Evolutionary conservation across 139 green algal species (phyloP).

Genomic region (Pleodorina starrii): DNA sequence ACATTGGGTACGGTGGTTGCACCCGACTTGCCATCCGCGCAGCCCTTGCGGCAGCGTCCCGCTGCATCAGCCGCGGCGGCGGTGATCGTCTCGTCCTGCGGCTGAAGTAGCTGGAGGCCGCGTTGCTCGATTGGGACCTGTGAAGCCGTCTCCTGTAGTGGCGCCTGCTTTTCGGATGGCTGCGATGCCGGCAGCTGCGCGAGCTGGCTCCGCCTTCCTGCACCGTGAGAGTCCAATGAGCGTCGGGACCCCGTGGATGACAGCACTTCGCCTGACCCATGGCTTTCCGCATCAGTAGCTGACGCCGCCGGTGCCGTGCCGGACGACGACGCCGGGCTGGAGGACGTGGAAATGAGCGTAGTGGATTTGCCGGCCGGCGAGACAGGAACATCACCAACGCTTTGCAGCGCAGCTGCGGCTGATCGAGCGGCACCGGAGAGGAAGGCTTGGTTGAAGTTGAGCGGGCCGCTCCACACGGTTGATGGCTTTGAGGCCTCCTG

Average conservation of each 20-base stretch:
- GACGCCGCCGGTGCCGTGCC: background rate
- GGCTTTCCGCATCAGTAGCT: background rate
- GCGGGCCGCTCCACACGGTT: background rate
- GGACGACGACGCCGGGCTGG: background rate
- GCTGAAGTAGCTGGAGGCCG: conserved; percentile 30
- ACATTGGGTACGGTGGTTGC: background rate
- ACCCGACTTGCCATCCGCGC: background rate
- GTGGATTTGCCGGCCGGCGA: background rate
- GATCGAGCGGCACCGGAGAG: background rate
- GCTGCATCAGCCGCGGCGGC: background rate
- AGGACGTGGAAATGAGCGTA: background rate
- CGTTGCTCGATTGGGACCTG: background rate
- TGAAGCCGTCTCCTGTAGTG: too few relatives aligned
- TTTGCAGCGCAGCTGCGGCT: background rate
- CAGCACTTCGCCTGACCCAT: background rate
- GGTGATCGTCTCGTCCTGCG: background rate
- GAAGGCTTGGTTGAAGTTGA: conserved; percentile 29
- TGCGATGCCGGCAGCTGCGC: too few relatives aligned
- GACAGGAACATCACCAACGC: background rate
- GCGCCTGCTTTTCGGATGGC: too few relatives aligned
- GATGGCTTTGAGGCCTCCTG: background rate
- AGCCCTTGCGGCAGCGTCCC: background rate
- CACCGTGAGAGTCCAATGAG: background rate
- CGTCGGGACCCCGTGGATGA: too few relatives aligned
- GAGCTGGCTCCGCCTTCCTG: background rate